A percentile compares a stretch with the other conserved stretches of the same genome.
Evolutionary conservation across 257 asterid species (phyloP).

Genomic region (Leonotis leonurus): DNA sequence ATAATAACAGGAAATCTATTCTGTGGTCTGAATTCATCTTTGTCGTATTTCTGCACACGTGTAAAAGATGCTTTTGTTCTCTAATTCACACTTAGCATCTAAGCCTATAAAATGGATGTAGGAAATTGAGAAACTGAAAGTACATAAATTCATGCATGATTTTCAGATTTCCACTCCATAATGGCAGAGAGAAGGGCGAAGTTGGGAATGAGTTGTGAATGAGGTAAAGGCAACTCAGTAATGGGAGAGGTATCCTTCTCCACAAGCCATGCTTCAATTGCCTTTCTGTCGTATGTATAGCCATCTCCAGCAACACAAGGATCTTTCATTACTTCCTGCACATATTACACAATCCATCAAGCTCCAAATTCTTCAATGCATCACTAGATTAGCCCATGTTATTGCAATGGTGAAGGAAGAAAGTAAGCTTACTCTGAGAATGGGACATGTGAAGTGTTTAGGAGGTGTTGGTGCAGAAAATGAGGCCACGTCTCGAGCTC

Average conservation of each 20-base stretch:
- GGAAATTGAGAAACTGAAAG: not conserved
- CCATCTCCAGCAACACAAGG: conserved; percentile 98
- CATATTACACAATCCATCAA: not conserved
- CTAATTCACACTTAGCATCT: conserved; percentile 13
- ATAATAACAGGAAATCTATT: too few relatives aligned
- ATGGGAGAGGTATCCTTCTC: conserved; percentile 56
- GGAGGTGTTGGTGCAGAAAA: conserved; percentile 37
- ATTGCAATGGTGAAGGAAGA: not conserved
- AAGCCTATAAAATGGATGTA: conserved; percentile 4
- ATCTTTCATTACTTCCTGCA: conserved; percentile 72
- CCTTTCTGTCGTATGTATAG: conserved; percentile 61
- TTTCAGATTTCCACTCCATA: conserved; percentile 63
- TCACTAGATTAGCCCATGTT: too few relatives aligned
- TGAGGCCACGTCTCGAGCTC: conserved; percentile 26
- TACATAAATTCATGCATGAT: conserved; percentile 3
- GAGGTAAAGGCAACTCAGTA: conserved; percentile 46
- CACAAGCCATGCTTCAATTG: conserved; percentile 63
- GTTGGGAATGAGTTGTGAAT: conserved; percentile 56
- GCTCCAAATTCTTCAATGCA: too few relatives aligned
- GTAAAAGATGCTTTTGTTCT: not conserved
- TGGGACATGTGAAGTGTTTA: conserved; percentile 63
- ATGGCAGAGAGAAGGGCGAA: conserved; percentile 73
- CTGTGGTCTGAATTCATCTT: not conserved
- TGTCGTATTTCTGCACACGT: not conserved
- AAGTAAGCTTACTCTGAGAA: conserved; percentile 48